Conservation (phyloP, 2,329 filamentous ascomycete species). For the Pyricularia grisea region DNA sequence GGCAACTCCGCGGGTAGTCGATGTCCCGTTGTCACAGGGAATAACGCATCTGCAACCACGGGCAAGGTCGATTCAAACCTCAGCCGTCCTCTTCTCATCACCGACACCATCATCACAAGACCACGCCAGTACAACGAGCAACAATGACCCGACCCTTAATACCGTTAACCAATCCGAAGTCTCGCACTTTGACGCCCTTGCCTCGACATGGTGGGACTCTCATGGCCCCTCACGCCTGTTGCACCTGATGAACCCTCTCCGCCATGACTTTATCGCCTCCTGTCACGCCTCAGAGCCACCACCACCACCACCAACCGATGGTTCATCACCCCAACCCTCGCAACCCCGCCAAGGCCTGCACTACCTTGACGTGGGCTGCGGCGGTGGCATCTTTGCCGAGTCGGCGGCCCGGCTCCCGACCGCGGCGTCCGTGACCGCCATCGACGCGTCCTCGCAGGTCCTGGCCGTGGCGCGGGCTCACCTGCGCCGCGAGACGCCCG, state of each 20-base stretch:
- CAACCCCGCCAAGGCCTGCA: conserved; percentile 32
- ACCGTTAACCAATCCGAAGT: conserved; percentile 86
- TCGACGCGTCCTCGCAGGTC: conserved; percentile 69
- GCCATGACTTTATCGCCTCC: conserved; percentile 78
- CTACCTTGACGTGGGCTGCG: conserved; percentile 90
- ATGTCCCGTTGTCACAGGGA: neutral
- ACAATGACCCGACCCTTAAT: neutral
- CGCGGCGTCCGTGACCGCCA: conserved; percentile 58
- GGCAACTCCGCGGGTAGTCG: neutral
- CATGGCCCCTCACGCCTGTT: conserved; percentile 85
- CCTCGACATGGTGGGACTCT: conserved; percentile 94
- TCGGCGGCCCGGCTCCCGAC: conserved; percentile 60
- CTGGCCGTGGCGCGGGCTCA: conserved; percentile 68
- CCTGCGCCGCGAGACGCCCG: conserved; percentile 59
- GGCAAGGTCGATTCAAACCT: neutral
- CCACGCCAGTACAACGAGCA: neutral
- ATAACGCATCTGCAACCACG: neutral
- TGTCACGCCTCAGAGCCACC: conserved; percentile 52
- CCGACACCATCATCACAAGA: neutral
- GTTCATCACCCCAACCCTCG: neutral
- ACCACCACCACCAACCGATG: conserved; percentile 15
- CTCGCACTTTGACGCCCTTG: conserved; percentile 88
- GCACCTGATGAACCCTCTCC: conserved; percentile 95
- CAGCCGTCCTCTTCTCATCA: neutral
- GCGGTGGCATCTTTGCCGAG: conserved; percentile 94